These are phyloP conservation scores for Colletotrichum sp. DNA, from an alignment of 2,329 filamentous ascomycete genomes.

Conservation along the genomic window DNA sequence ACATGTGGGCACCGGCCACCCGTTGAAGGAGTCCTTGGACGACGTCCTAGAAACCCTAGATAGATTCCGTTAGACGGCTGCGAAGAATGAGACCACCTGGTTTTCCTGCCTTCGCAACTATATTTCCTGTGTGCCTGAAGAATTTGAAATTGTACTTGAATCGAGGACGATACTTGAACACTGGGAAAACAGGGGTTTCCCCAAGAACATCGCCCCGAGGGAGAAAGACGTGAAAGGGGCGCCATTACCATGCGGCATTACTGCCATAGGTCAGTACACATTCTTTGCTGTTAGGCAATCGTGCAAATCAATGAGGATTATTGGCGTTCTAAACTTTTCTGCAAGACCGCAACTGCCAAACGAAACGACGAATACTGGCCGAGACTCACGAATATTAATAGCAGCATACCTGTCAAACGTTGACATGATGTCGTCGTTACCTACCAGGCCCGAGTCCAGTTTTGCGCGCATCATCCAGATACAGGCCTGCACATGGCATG, in stretches of 20 bases:
- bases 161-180: background rate
- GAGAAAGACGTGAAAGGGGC: background rate
- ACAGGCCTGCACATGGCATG: background rate
- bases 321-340: background rate
- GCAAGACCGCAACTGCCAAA: background rate
- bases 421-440: background rate
- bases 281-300: background rate
- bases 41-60: conserved; percentile 45
- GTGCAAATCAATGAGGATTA: background rate
- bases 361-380: background rate
- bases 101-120: background rate
- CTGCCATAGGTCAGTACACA: background rate
- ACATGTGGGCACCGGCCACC: conserved; percentile 33
- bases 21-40: conserved; percentile 47
- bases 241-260: background rate
- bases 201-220: background rate
- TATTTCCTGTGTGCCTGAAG: background rate
- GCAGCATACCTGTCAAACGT: background rate
- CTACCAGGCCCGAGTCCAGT: background rate
- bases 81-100: background rate
- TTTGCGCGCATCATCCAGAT: background rate
- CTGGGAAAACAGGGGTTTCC: background rate
- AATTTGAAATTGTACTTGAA: background rate
- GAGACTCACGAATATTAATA: background rate
- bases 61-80: conserved; percentile 19